phyloP scores from a whole-genome alignment of 2,329 filamentous ascomycete species.

The Metarhizium rileyi region DNA sequence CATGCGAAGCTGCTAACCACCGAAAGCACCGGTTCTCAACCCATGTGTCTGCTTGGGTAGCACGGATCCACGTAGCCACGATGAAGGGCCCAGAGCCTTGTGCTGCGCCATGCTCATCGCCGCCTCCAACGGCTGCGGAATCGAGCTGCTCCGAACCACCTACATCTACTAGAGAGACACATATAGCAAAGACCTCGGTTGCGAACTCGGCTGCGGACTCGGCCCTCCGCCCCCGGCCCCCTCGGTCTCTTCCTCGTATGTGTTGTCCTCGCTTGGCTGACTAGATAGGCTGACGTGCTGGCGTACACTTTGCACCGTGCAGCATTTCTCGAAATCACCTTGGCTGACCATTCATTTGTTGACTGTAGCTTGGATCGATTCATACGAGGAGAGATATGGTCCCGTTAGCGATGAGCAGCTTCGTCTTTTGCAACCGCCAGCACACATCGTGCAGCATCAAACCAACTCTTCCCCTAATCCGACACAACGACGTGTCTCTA shows the following conservation, averaged over 20 bases:
- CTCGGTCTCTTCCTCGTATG: conserved; percentile 22
- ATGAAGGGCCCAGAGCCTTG: background rate
- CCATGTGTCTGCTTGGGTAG: background rate
- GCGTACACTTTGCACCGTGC: background rate
- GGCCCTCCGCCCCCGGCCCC: conserved; percentile 14
- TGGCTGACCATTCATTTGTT: conserved; percentile 10
- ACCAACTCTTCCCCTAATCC: conserved; percentile 33
- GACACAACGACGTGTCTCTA: conserved; percentile 32
- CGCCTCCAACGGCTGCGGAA: conserved; percentile 7
- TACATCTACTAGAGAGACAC: conserved; percentile 5
- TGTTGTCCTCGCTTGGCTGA: conserved; percentile 8
- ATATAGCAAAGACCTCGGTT: conserved; percentile 6
- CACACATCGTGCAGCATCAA: conserved; percentile 27
- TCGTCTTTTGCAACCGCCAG: conserved; percentile 28
- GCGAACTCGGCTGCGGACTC: conserved; percentile 9
- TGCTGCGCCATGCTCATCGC: conserved; percentile 9
- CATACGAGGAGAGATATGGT: conserved; percentile 34
- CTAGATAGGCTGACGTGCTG: too few species aligned
- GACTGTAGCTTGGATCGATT: conserved; percentile 39
- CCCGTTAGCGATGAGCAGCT: conserved; percentile 28
- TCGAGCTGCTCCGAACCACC: conserved; percentile 8
- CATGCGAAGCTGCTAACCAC: conserved; percentile 6
- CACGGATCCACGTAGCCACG: background rate
- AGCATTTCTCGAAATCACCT: background rate
- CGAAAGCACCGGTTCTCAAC: background rate